Conservation (phyloP, 2,329 filamentous ascomycete species). For the Xylariaceae sp. region DNA sequence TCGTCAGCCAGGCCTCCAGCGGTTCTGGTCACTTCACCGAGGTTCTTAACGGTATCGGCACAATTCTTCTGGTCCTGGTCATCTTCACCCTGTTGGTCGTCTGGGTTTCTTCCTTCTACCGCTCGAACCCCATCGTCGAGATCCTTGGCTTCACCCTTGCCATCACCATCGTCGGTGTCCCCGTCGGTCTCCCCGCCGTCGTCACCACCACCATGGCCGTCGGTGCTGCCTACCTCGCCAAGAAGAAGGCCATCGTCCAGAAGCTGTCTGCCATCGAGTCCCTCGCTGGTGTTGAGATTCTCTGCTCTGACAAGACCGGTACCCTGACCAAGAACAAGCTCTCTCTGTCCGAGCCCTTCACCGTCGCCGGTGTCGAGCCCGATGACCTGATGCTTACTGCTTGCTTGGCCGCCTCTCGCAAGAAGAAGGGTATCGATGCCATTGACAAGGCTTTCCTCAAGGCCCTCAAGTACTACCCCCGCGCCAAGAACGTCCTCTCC, state of each 20-base stretch:
- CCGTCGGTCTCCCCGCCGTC: constrained; percentile 87
- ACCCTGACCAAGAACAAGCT: constrained; percentile 94
- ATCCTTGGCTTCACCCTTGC: constrained; percentile 83
- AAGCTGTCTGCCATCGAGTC: constrained; percentile 91
- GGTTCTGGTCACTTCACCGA: constrained; percentile 85
- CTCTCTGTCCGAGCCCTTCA: constrained; percentile 78
- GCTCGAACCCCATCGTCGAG: constrained; percentile 70
- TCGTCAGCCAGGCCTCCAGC: constrained; percentile 70
- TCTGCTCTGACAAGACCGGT: constrained; percentile 92
- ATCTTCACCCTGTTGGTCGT: constrained; percentile 74
- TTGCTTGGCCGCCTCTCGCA: constrained; percentile 82
- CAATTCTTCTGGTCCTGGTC: constrained; percentile 72
- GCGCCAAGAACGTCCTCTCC: constrained; percentile 71
- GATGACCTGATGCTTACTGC: constrained; percentile 91
- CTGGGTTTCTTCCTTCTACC: constrained; percentile 85
- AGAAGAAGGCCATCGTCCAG: constrained; percentile 90
- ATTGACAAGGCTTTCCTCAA: constrained; percentile 95
- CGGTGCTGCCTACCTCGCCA: constrained; percentile 83
- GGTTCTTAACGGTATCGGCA: constrained; percentile 82
- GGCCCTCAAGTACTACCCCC: constrained; percentile 74
- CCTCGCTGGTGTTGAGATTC: constrained; percentile 85
- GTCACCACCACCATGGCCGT: constrained; percentile 95
- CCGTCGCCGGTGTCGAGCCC: constrained; percentile 72
- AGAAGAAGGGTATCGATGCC: constrained; percentile 92
- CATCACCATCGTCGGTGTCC: constrained; percentile 87